Evolutionary conservation across 1,284 basidiomycete genomes (phyloP), one percentile per base, ranked within the genome.

Genomic region (Austroboletus novae-zelandiae): DNA sequence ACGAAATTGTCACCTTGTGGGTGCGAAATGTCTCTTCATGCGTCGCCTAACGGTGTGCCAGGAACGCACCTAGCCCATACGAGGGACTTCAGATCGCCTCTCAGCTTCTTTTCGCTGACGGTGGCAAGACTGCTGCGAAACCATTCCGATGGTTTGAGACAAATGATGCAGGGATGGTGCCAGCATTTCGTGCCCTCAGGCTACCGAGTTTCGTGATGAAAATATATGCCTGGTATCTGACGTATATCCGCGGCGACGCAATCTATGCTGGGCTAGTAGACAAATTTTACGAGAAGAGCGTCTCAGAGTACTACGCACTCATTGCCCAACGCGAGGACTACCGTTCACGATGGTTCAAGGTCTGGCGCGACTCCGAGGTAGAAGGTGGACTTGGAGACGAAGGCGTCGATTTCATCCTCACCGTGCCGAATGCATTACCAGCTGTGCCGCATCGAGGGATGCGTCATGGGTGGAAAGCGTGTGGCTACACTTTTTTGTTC

Each of bases 401-500:
- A 18, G 70, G 71, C 6, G 68, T 85, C 29, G 84, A 88, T 66
- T 80, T 81, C 52, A 65, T 88, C 25, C 66, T 88, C 44, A 80
- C 78, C 5, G 81, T 80, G 11, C 78, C 80, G 6, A 80, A 83
- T 57, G 76, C 79, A 23, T 67, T 78, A 13, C 83, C 83, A 1
- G 82, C 82, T 0, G 68, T 81, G 13, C 71, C 74, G n/a, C 72
- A 78, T 49, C 62, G 67, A 0, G 70, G 71, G 5, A 75, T 74
- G 56, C 69, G 69, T 43, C 64, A 70, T 23, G 72, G 74, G 18
- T 70, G 75, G 59, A 72, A 69, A 55, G 61, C 68, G 2, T 72
- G 71, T 40, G 72, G 72, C 8, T 75, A 76, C 48, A 71, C 72
- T 0, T 74, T 77, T 52, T 23, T 75, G n/a, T 75, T 75, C 52